These are phyloP conservation scores for Daldinia decipiens DNA, from an alignment of 495 filamentous ascomycete species.

Conservation along the genomic window DNA sequence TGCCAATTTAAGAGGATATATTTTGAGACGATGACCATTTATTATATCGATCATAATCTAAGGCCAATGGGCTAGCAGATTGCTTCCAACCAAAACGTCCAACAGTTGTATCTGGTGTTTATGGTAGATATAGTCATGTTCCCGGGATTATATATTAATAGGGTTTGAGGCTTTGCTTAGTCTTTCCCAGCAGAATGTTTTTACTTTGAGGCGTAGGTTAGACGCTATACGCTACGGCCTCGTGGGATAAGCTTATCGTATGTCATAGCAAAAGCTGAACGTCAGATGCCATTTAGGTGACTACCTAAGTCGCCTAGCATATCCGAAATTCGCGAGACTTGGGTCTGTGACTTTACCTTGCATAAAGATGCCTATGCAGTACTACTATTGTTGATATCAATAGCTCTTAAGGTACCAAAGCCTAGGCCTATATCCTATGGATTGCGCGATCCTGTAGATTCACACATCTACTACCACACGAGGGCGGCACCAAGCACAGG, in stretches of 20 bases:
- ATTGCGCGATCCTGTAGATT: conserved; percentile 6
- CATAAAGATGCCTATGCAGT: conserved; percentile 25
- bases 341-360: conserved; percentile 32
- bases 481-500: conserved; percentile 4
- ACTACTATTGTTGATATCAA: conserved; percentile 23
- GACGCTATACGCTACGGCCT: not conserved
- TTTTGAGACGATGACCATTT: not conserved
- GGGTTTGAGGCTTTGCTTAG: conserved; percentile 4
- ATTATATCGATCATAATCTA: conserved; percentile 6
- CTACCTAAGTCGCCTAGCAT: conserved; percentile 4
- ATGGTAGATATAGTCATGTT: conserved; percentile 3
- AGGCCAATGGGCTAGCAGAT: conserved; percentile 3
- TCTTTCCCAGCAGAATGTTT: not conserved
- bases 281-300: conserved; percentile 15
- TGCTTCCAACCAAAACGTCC: conserved; percentile 7
- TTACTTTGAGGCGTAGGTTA: not conserved
- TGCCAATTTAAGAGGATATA: not conserved
- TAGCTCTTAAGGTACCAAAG: not conserved
- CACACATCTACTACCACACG: not conserved
- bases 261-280: conserved; percentile 15
- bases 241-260: conserved; percentile 3
- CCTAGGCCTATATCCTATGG: conserved; percentile 23
- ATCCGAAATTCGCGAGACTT: conserved; percentile 21
- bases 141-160: conserved; percentile 8
- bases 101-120: not conserved